Percentiles rank a stretch among this genome's conserved stretches.
Conservation (phyloP, 2,329 filamentous ascomycete genomes). For the Claviceps spartinae region DNA sequence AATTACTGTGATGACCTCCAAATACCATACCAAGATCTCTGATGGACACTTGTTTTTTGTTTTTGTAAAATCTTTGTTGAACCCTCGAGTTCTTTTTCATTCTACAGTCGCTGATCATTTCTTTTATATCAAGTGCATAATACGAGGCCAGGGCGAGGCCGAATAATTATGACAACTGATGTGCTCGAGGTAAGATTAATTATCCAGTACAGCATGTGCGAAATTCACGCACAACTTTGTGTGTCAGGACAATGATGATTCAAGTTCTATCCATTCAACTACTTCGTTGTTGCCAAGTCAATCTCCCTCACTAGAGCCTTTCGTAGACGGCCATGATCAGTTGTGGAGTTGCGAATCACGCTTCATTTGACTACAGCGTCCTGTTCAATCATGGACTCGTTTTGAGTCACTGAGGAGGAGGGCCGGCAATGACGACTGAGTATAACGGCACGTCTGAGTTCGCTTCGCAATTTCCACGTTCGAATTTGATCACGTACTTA, state of each 20-base stretch:
- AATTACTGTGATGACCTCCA: conserved; percentile 50
- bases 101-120: not conserved
- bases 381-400: conserved; percentile 36
- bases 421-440: conserved; percentile 53
- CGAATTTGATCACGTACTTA: too few species aligned
- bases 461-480: not conserved
- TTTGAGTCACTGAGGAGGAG: conserved; percentile 29
- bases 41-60: conserved; percentile 20
- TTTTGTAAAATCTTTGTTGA: too few species aligned
- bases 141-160: too few species aligned
- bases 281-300: conserved; percentile 54
- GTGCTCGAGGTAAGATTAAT: not conserved
- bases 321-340: conserved; percentile 42
- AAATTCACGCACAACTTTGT: not conserved
- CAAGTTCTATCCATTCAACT: conserved; percentile 66
- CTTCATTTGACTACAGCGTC: conserved; percentile 50
- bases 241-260: conserved; percentile 22
- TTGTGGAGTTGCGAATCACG: conserved; percentile 53
- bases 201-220: not conserved
- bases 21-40: conserved; percentile 53
- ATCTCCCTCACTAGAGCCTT: conserved; percentile 56
- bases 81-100: too few species aligned
- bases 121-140: too few species aligned
- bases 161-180: too few species aligned
- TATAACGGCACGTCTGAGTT: conserved; percentile 52